Base-by-base conservation (phyloP, 192 early-diverging fungal species). In the Coemansia sp. region DNA sequence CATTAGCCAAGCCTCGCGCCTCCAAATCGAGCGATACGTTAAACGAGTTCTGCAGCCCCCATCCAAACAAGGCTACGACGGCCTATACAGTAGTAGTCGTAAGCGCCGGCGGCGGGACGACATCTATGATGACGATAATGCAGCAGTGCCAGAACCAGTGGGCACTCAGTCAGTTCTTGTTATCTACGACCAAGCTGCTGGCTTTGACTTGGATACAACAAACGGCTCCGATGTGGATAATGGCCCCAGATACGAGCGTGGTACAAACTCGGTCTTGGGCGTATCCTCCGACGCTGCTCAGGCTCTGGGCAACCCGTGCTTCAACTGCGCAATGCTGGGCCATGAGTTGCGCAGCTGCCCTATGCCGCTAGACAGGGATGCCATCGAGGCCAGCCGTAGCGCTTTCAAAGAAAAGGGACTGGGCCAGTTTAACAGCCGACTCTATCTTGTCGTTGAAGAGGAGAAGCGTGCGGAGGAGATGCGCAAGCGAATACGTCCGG, bases 311-410 rank as follows among this genome's bases (percentile, higher is more conserved):
- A 81, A 81, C 61, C 52, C 63, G 23, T 81, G 78, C 56, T 81
- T 81, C 50, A 81, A 81, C 43, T 81, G 78, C 64, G 69, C 73
- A 12, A 68, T 75, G 48, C 70, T 63, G 8, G 73, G 69, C 23
- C 78, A 81, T 25, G 73, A 75, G 28, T 37, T 81, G 16, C 69
- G 73, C 18, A 48, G 69, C 59, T 81, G 78, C 20, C 73, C 78
- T 3, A 64, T 66, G 66, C 66, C 73, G 4, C 28, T 60, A 12
- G 78, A 81, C 35, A 53, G 63, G 11, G 59, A 55, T 6, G n/a
- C 55, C 39, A 66, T 81, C 1, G 66, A 72, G 18, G 70, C 73
- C 41, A 81, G 70, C 45, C 65, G 70, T 4, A 36, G 21, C 2
- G 66, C 59, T 57, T 81, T 81, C 36, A 68, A 53, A 41, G 70